Conservation (phyloP, 2,329 filamentous ascomycete genomes). For the Phoma herbarum region DNA sequence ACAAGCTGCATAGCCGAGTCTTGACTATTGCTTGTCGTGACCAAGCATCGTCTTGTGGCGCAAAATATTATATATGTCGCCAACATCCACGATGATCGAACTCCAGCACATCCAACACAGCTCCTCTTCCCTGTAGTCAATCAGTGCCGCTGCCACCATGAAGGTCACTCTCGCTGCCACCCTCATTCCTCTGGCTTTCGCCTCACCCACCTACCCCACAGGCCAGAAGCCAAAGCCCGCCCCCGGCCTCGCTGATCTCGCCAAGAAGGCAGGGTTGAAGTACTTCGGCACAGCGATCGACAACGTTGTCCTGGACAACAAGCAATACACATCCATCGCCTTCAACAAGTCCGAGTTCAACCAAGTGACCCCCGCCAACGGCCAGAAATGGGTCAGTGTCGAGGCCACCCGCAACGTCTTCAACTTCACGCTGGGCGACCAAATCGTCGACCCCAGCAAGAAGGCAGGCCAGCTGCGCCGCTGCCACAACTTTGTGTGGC, state of each 20-base stretch:
- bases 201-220: constrained; percentile 28
- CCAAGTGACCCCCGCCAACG: constrained; percentile 70
- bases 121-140: not conserved
- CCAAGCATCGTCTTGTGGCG: constrained; percentile 7
- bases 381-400: constrained; percentile 70
- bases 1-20: constrained; percentile 8
- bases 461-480: constrained; percentile 60
- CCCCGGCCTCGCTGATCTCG: constrained; percentile 60
- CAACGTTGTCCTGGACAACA: constrained; percentile 58
- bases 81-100: not conserved
- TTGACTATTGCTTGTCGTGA: constrained; percentile 16
- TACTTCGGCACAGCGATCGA: constrained; percentile 69
- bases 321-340: constrained; percentile 64
- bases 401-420: constrained; percentile 67
- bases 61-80: constrained; percentile 5
- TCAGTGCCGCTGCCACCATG: constrained; percentile 28
- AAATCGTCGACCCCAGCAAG: constrained; percentile 53
- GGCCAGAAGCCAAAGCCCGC: constrained; percentile 21
- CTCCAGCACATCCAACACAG: not conserved
- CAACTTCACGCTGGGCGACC: constrained; percentile 66
- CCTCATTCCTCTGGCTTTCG: constrained; percentile 29
- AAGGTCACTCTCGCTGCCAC: constrained; percentile 33
- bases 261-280: constrained; percentile 63
- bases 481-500: constrained; percentile 69
- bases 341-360: constrained; percentile 68